These are phyloP conservation scores for Cryptococcus sp. DNA, from an alignment of 1,284 basidiomycete genomes.

Conservation along the genomic window DNA sequence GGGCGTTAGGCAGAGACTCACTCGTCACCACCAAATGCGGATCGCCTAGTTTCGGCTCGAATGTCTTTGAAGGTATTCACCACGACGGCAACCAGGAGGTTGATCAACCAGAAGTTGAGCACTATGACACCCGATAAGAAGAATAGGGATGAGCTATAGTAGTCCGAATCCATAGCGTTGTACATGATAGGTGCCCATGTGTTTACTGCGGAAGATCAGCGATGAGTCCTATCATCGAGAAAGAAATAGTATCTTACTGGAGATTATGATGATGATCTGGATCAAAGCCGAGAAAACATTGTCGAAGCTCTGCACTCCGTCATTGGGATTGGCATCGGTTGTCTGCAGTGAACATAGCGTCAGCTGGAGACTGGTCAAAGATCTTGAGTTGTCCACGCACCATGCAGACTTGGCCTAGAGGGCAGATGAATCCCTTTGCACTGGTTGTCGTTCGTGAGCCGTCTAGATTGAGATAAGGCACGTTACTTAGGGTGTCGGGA, in stretches of 20 bases:
- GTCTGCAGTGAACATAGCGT: constrained; percentile 54
- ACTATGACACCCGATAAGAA: constrained; percentile 82
- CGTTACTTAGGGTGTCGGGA: constrained; percentile 55
- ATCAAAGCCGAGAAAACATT: constrained; percentile 80
- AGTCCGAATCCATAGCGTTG: constrained; percentile 86
- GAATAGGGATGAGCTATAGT: constrained; percentile 81
- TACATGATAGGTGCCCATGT: constrained; percentile 74
- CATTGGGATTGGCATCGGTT: constrained; percentile 65
- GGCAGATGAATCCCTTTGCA: constrained; percentile 79
- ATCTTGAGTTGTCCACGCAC: constrained; percentile 46
- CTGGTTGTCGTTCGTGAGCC: constrained; percentile 55
- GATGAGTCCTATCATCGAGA: neutral
- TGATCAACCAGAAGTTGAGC: constrained; percentile 92
- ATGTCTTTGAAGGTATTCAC: constrained; percentile 93
- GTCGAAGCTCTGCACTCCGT: constrained; percentile 80
- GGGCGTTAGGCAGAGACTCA: constrained; percentile 41
- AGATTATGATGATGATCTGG: constrained; percentile 83
- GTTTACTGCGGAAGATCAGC: constrained; percentile 40
- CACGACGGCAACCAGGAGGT: constrained; percentile 93
- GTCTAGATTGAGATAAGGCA: constrained; percentile 30
- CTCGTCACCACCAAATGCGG: constrained; percentile 85
- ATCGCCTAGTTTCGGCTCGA: constrained; percentile 81
- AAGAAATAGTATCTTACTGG: constrained; percentile 58
- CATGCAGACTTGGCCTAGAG: constrained; percentile 73
- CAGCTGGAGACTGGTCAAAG: too few species aligned